Percentiles rank a stretch among this genome's conserved stretches.
These are phyloP conservation scores for Trichophaea hybrida DNA, from an alignment of 2,329 filamentous ascomycete genomes.

Conservation along the genomic window DNA sequence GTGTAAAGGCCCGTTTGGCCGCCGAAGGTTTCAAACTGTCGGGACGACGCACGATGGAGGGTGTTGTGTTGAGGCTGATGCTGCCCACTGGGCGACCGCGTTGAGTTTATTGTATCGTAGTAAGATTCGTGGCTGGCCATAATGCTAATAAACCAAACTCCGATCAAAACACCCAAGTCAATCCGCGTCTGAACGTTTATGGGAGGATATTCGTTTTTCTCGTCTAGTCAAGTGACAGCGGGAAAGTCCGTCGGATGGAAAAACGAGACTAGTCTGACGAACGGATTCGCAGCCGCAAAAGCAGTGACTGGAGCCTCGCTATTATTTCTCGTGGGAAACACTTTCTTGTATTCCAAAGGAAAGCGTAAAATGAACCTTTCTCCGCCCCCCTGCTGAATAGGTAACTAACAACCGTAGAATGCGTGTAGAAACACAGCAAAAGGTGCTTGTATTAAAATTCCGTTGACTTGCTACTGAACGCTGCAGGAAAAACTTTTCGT, in stretches of 20 bases:
- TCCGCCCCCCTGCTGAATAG: neutral
- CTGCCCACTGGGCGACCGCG: conserved; percentile 19
- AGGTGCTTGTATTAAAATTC: neutral
- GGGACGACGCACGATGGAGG: conserved; percentile 56
- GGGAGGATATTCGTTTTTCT: neutral
- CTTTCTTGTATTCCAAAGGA: neutral
- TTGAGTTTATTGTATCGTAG: conserved; percentile 22
- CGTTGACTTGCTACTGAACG: neutral
- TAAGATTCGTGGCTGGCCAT: conserved; percentile 22
- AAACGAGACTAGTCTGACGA: neutral
- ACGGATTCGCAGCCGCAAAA: neutral
- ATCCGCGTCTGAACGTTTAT: neutral
- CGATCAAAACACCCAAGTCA: neutral
- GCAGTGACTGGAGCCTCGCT: neutral
- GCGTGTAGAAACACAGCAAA: neutral
- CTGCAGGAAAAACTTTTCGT: conserved; percentile 1
- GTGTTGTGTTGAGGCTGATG: conserved; percentile 35
- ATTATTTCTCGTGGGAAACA: neutral
- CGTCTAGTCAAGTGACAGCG: neutral
- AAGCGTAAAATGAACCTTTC: neutral
- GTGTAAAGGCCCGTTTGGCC: conserved; percentile 57
- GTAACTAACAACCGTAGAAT: neutral
- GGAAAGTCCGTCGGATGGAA: neutral
- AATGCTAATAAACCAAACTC: neutral
- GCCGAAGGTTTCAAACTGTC: conserved; percentile 61